Conservation (phyloP, 2,329 filamentous ascomycete genomes). For the Pseudomassariella vexata region DNA sequence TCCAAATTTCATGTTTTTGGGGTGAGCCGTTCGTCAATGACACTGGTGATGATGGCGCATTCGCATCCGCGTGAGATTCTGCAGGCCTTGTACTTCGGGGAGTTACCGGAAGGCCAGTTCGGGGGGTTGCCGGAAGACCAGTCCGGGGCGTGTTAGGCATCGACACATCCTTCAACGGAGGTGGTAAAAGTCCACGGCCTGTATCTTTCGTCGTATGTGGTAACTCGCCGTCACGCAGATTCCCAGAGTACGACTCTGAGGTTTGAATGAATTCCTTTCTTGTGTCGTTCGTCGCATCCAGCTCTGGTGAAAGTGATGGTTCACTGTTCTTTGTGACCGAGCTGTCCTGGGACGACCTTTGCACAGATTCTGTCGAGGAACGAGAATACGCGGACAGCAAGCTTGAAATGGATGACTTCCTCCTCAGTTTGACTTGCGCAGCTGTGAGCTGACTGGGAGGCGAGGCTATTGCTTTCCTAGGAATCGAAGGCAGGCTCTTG, state of each 20-base stretch:
- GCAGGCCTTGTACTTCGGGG: slow-evolving; percentile 13
- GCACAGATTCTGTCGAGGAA: slow-evolving; percentile 37
- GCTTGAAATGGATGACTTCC: slow-evolving; percentile 46
- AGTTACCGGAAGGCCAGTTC: slow-evolving; percentile 14
- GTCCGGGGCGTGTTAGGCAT: slow-evolving; percentile 5
- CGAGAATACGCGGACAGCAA: slow-evolving; percentile 50
- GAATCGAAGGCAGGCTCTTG: slow-evolving; percentile 26
- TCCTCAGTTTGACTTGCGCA: slow-evolving; percentile 25
- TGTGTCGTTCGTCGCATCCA: slow-evolving; percentile 14
- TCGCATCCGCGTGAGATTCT: slow-evolving; percentile 8
- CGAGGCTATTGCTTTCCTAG: slow-evolving; percentile 28
- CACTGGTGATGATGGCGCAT: slow-evolving; percentile 12
- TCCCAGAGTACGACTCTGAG: slow-evolving; percentile 17
- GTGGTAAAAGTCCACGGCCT: slow-evolving; percentile 18
- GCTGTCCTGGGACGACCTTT: slow-evolving; percentile 34
- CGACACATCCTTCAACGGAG: slow-evolving; percentile 21
- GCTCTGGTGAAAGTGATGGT: slow-evolving; percentile 25
- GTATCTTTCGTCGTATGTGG: slow-evolving; percentile 13
- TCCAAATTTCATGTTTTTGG: slow-evolving; percentile 32
- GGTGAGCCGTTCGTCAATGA: slow-evolving; percentile 18
- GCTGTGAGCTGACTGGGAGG: slow-evolving; percentile 7
- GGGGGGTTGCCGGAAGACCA: no score
- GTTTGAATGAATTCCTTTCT: slow-evolving; percentile 14
- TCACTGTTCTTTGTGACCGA: slow-evolving; percentile 29
- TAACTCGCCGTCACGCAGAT: slow-evolving; percentile 16